These are phyloP conservation scores for Allium sativum DNA, from an alignment of 106 monocot genomes.

Conservation along the genomic window DNA sequence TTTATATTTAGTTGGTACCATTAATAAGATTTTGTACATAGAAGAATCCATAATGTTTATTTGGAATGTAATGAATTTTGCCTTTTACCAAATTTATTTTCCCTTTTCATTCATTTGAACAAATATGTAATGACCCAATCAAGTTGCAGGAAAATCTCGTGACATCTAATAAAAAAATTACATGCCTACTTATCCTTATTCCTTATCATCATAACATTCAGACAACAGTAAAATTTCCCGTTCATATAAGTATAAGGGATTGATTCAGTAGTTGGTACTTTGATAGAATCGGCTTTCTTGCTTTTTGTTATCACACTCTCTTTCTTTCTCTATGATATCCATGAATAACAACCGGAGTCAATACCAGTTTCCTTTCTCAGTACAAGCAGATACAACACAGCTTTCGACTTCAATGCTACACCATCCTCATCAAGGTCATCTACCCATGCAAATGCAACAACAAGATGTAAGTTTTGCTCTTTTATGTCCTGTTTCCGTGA, in stretches of 20 bases:
- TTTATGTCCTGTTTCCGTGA: not conserved
- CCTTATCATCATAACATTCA: not conserved
- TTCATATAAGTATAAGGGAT: constrained; percentile 4
- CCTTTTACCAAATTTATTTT: not conserved
- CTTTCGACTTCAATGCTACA: not conserved
- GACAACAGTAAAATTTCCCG: not conserved
- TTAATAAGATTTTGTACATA: constrained; percentile 4
- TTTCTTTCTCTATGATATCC: constrained; percentile 3
- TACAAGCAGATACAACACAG: constrained; percentile 1
- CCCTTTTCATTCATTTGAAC: not conserved
- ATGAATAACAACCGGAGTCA: constrained; percentile 11
- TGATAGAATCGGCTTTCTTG: not conserved
- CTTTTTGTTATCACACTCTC: not conserved
- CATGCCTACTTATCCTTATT: not conserved
- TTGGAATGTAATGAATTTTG: not conserved
- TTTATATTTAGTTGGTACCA: constrained; percentile 4
- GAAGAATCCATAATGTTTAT: not conserved
- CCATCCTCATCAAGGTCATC: constrained; percentile 1
- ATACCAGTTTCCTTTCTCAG: not conserved
- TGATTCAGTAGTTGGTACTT: not conserved
- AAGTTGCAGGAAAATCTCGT: constrained; percentile 5
- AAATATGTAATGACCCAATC: constrained; percentile 5
- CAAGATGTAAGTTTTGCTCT: not conserved
- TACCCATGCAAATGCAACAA: constrained; percentile 1
- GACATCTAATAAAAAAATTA: not conserved